Conservation (phyloP, 2,329 filamentous ascomycete genomes). For the Pyricularia grisea region DNA sequence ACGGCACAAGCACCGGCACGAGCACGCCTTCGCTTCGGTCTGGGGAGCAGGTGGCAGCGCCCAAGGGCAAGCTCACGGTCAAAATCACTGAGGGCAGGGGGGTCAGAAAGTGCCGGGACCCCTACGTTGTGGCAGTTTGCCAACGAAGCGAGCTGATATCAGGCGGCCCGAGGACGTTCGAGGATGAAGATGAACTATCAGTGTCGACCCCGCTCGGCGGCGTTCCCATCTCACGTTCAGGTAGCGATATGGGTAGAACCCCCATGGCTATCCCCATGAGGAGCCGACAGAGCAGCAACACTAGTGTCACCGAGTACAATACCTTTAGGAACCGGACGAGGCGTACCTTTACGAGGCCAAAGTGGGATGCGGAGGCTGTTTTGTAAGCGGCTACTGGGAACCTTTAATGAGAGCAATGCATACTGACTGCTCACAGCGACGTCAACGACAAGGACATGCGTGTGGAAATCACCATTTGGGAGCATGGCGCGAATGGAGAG, state of each 20-base stretch:
- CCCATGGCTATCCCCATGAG: conserved; percentile 94
- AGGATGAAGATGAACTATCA: conserved; percentile 47
- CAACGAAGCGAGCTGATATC: conserved; percentile 96
- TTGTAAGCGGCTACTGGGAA: conserved; percentile 57
- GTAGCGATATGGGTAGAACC: conserved; percentile 71
- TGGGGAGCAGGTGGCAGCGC: conserved; percentile 55
- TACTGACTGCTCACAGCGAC: conserved; percentile 49
- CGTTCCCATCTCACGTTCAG: conserved; percentile 53
- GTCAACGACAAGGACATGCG: conserved; percentile 86
- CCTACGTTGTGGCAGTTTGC: conserved; percentile 94
- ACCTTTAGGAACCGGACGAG: conserved; percentile 48
- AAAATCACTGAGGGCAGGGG: conserved; percentile 81
- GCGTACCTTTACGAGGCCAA: conserved; percentile 66
- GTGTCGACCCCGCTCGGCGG: conserved; percentile 33
- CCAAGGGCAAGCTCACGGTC: conserved; percentile 83
- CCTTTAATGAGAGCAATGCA: background rate
- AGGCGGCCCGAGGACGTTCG: conserved; percentile 59
- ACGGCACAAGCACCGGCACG: conserved; percentile 35
- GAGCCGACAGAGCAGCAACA: conserved; percentile 93
- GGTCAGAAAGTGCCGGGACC: conserved; percentile 72
- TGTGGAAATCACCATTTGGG: conserved; percentile 90
- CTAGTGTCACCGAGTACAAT: conserved; percentile 62
- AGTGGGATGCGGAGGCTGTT: conserved; percentile 90
- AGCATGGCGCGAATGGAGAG: conserved; percentile 69
- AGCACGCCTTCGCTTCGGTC: conserved; percentile 37